Percentiles rank a stretch among this genome's conserved stretches.
phyloP scores from a whole-genome alignment of 106 monocot genomes.

The Dendrobium chrysotoxum region DNA sequence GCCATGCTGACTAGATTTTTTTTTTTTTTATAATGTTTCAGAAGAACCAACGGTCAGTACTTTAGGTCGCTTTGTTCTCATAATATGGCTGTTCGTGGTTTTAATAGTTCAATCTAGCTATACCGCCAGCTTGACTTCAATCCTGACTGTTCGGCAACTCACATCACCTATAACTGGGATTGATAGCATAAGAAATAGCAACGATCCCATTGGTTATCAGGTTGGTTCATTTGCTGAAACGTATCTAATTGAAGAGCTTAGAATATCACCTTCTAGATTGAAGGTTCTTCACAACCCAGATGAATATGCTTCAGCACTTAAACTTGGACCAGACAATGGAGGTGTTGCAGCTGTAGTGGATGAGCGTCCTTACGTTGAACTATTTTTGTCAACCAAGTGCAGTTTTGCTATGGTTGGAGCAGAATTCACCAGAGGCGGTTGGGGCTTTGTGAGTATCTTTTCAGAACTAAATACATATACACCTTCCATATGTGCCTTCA shows the following conservation, averaged over 20 bases:
- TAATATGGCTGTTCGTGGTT: constrained; percentile 73
- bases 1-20: background rate
- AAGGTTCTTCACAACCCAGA: constrained; percentile 35
- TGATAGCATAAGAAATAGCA: constrained; percentile 43
- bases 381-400: constrained; percentile 58
- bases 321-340: constrained; percentile 68
- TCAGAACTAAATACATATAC: background rate
- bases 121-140: constrained; percentile 69
- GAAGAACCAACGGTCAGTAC: constrained; percentile 48
- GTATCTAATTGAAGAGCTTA: constrained; percentile 60
- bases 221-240: constrained; percentile 69
- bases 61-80: constrained; percentile 41
- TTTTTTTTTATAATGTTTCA: constrained; percentile 11
- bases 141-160: constrained; percentile 54
- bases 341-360: constrained; percentile 79
- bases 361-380: constrained; percentile 59
- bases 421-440: constrained; percentile 79
- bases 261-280: constrained; percentile 53
- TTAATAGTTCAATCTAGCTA: constrained; percentile 67
- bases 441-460: constrained; percentile 81
- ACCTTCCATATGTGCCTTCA: background rate
- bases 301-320: constrained; percentile 47
- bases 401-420: constrained; percentile 49
- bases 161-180: constrained; percentile 57
- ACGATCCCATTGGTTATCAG: constrained; percentile 77